Conservation (phyloP, 2,329 filamentous ascomycete species). For the Colletotrichum eleusines region DNA sequence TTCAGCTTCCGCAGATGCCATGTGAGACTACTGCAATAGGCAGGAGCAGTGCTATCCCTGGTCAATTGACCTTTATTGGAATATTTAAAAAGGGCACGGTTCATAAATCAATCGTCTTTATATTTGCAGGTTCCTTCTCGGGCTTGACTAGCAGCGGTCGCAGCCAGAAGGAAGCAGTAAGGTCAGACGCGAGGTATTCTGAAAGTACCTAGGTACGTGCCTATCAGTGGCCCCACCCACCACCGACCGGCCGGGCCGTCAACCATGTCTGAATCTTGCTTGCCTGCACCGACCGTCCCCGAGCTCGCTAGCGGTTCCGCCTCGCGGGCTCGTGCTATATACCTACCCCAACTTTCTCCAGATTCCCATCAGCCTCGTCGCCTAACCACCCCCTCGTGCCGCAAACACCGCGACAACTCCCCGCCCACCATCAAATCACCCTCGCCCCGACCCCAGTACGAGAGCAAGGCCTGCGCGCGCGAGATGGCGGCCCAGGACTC, state of each 20-base stretch:
- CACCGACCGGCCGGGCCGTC: not conserved
- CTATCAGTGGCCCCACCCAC: conserved; percentile 4
- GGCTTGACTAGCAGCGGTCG: too few relatives aligned
- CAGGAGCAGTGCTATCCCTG: not conserved
- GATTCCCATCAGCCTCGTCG: conserved; percentile 4
- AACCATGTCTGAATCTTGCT: conserved; percentile 8
- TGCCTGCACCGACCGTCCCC: not conserved
- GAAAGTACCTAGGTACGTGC: too few relatives aligned
- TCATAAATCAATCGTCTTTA: not conserved
- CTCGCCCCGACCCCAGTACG: not conserved
- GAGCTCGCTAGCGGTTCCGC: conserved; percentile 8
- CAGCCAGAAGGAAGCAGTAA: not conserved
- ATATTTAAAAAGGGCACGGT: accelerated
- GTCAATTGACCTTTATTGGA: accelerated
- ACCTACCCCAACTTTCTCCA: conserved; percentile 29
- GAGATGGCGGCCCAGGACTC: conserved; percentile 36
- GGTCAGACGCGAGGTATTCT: not conserved
- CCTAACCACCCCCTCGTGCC: not conserved
- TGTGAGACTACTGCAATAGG: not conserved
- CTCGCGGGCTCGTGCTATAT: not conserved
- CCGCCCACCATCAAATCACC: not conserved
- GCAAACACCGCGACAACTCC: not conserved
- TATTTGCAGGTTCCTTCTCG: not conserved
- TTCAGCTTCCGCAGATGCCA: not conserved
- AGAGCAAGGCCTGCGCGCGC: conserved; percentile 3